phyloP scores from a whole-genome alignment of 352 stramenopile genomes.

The Plasmopara halstedii region DNA sequence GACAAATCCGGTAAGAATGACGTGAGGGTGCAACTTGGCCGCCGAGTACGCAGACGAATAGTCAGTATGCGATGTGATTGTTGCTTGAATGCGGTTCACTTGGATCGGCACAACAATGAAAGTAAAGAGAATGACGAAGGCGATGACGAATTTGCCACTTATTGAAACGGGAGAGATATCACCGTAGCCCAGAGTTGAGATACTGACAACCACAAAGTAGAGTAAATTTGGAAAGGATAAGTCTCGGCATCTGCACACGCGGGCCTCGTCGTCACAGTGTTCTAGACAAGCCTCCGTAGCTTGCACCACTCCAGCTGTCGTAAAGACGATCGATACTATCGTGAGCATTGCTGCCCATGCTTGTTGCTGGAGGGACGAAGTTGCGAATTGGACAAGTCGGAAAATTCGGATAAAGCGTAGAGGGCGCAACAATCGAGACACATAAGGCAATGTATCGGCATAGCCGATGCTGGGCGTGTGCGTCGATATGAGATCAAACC shows the following conservation, averaged over 20 bases:
- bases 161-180: slow-evolving; percentile 64
- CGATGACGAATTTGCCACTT: slow-evolving; percentile 65
- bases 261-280: slow-evolving; percentile 15
- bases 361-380: slow-evolving; percentile 64
- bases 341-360: slow-evolving; percentile 53
- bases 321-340: slow-evolving; percentile 62
- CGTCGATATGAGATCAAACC: slow-evolving; percentile 28
- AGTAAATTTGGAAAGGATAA: slow-evolving; percentile 66
- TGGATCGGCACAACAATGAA: slow-evolving; percentile 78
- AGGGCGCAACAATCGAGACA: slow-evolving; percentile 37
- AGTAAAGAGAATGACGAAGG: slow-evolving; percentile 77
- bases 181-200: slow-evolving; percentile 79
- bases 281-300: slow-evolving; percentile 49
- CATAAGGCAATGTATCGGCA: slow-evolving; percentile 12
- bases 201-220: slow-evolving; percentile 82
- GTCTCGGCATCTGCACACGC: slow-evolving; percentile 42
- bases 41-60: slow-evolving; percentile 73
- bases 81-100: slow-evolving; percentile 63
- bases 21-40: slow-evolving; percentile 62
- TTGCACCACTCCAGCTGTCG: slow-evolving; percentile 58
- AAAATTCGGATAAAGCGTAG: slow-evolving; percentile 65
- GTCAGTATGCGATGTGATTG: slow-evolving; percentile 73
- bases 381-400: slow-evolving; percentile 66
- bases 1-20: slow-evolving; percentile 70
- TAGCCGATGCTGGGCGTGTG: slow-evolving; percentile 13